Conservation (phyloP, 495 filamentous ascomycete species). For the Neurospora sp. region DNA sequence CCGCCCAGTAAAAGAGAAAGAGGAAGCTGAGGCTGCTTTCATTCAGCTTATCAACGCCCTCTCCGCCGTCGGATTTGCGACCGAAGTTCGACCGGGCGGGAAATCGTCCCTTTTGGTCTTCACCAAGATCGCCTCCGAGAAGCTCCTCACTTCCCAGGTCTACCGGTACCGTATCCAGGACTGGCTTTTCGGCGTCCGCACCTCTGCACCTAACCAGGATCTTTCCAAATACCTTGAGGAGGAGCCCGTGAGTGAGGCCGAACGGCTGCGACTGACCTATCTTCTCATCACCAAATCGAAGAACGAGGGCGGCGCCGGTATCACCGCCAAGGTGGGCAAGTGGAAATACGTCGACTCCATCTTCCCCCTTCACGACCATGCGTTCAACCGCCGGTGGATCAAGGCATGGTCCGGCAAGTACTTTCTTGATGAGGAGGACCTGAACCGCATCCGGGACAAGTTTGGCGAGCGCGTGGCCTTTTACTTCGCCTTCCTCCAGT, state of each 20-base stretch:
- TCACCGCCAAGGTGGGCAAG: constrained; percentile 68
- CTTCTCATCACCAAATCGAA: constrained; percentile 74
- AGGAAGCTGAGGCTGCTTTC: constrained; percentile 60
- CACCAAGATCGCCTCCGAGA: constrained; percentile 59
- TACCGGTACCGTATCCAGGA: constrained; percentile 76
- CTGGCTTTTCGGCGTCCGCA: constrained; percentile 87
- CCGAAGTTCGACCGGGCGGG: constrained; percentile 76
- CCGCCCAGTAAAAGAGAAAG: constrained; percentile 41
- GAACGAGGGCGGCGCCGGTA: constrained; percentile 80
- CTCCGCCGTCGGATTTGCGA: constrained; percentile 63
- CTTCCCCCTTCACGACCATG: constrained; percentile 81
- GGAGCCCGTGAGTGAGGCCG: constrained; percentile 74
- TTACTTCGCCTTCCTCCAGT: constrained; percentile 93
- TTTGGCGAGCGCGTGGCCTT: constrained; percentile 93
- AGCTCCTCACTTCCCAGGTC: constrained; percentile 51
- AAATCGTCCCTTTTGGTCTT: constrained; percentile 74
- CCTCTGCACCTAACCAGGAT: constrained; percentile 67
- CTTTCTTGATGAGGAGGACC: constrained; percentile 63
- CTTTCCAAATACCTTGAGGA: constrained; percentile 49
- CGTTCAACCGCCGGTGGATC: constrained; percentile 85
- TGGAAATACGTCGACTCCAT: constrained; percentile 81
- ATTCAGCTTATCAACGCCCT: constrained; percentile 64
- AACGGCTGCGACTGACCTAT: constrained; percentile 76
- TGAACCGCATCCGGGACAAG: constrained; percentile 74
- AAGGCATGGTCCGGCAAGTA: constrained; percentile 78